phyloP scores from a whole-genome alignment of 2,329 filamentous ascomycete species.

The Rosellinia necatrix region DNA sequence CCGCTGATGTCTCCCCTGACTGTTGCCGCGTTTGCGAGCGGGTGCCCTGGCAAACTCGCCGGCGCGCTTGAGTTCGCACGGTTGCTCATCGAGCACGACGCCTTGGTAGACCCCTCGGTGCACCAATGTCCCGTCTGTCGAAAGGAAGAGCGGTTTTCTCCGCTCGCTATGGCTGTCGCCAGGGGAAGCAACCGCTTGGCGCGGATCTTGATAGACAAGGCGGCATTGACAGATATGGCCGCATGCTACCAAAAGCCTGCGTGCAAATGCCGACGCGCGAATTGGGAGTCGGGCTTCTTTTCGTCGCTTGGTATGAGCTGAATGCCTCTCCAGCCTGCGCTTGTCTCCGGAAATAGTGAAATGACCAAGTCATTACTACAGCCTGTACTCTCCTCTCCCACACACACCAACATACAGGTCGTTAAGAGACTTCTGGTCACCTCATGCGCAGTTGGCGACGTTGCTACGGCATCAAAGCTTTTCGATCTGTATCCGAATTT shows the following conservation, averaged over 20 bases:
- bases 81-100: neutral
- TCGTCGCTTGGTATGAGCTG: too few species aligned
- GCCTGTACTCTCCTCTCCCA: neutral
- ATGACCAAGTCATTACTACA: neutral
- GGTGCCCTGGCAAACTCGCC: neutral
- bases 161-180: neutral
- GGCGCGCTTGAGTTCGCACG: neutral
- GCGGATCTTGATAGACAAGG: slow-evolving; percentile 3
- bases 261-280: too few species aligned
- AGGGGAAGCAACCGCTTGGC: neutral
- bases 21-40: neutral
- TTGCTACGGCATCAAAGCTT: neutral
- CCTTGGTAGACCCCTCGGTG: neutral
- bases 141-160: neutral
- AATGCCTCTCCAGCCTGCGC: slow-evolving; percentile 3
- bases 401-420: neutral
- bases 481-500: neutral
- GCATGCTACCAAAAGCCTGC: too few species aligned
- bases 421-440: neutral
- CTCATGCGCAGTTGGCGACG: slow-evolving; percentile 2
- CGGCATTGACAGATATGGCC: too few species aligned
- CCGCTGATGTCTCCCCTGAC: too few species aligned
- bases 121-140: neutral
- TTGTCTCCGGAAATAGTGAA: neutral
- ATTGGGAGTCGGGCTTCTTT: too few species aligned